Conservation (phyloP, 2,329 filamentous ascomycete species). For the Fusarium floridanum region DNA sequence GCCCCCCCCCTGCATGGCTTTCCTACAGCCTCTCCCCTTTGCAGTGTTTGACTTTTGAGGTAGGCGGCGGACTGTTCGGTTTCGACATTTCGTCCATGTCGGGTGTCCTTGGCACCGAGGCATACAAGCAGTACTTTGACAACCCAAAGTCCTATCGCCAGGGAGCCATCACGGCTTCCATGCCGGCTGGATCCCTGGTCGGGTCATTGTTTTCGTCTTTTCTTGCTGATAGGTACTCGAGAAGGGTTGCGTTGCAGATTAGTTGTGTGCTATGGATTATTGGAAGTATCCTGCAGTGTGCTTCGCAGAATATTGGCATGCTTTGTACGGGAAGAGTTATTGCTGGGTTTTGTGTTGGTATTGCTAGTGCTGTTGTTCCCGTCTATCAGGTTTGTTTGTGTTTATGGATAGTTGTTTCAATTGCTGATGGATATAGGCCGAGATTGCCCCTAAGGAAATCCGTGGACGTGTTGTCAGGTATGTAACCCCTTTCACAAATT, state of each 20-base stretch:
- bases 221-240: constrained; percentile 63
- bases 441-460: constrained; percentile 71
- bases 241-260: constrained; percentile 63
- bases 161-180: constrained; percentile 78
- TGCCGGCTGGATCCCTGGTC: constrained; percentile 79
- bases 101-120: constrained; percentile 73
- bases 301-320: constrained; percentile 76
- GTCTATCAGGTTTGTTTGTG: constrained; percentile 67
- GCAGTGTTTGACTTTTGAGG: neutral
- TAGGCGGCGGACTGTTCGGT: constrained; percentile 78
- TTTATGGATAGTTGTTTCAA: neutral
- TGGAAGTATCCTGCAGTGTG: constrained; percentile 68
- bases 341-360: constrained; percentile 80
- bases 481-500: neutral
- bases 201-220: constrained; percentile 66
- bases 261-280: constrained; percentile 65
- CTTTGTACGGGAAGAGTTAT: constrained; percentile 78
- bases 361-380: constrained; percentile 78
- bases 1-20: neutral
- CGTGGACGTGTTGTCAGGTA: constrained; percentile 69
- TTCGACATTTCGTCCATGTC: constrained; percentile 85
- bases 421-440: constrained; percentile 54
- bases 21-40: neutral
- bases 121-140: constrained; percentile 80
- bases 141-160: constrained; percentile 70